Conservation (phyloP, 257 asterid genomes). For the Fraxinus excelsior region DNA sequence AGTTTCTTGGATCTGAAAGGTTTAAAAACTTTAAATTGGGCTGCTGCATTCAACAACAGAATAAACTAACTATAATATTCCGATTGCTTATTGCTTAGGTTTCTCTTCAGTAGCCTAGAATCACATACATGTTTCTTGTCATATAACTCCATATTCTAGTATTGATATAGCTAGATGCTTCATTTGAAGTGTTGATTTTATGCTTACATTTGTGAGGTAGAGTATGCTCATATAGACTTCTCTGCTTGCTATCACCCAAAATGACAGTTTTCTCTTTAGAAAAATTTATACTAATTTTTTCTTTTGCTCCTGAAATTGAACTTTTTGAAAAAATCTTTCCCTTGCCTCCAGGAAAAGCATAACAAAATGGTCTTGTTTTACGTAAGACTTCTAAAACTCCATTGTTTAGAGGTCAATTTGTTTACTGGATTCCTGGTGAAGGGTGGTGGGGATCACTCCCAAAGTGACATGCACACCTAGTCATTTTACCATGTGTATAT, state of each 20-base stretch:
- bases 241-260: background rate
- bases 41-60: background rate
- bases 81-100: background rate
- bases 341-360: slow-evolving; percentile 1
- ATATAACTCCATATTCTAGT: background rate
- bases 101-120: background rate
- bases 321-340: background rate
- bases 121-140: background rate
- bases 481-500: no score
- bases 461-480: no score
- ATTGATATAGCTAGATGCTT: background rate
- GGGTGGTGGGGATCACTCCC: no score
- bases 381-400: background rate
- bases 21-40: background rate
- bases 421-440: background rate
- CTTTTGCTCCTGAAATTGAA: background rate
- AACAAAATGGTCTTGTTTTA: background rate
- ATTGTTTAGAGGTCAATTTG: background rate
- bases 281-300: background rate
- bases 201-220: background rate
- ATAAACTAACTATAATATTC: background rate
- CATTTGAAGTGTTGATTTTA: background rate
- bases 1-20: background rate
- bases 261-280: background rate
- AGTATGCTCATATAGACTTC: background rate